Conservation (phyloP, 1,139 yeast genomes). For the Lodderomyces pseudojiufengensis region DNA sequence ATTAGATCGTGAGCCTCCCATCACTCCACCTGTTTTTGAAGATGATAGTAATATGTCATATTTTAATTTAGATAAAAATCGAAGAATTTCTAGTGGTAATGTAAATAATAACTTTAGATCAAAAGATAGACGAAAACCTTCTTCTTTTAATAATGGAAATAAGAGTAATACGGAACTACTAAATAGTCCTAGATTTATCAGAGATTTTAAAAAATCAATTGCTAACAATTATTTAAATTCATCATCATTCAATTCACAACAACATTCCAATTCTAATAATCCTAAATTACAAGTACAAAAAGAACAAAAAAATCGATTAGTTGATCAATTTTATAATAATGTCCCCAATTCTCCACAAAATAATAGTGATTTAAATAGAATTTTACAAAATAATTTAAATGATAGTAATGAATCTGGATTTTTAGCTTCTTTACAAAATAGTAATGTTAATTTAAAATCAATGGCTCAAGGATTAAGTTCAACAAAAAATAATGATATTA, state of each 20-base stretch:
- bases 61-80: conserved; percentile 3
- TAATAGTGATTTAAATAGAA: neutral
- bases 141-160: neutral
- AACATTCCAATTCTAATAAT: conserved; percentile 1
- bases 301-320: conserved; percentile 30
- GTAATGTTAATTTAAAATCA: conserved; percentile 6
- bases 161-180: conserved; percentile 8
- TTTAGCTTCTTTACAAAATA: conserved; percentile 4
- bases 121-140: neutral
- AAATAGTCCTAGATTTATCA: conserved; percentile 9
- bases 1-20: neutral
- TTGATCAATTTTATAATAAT: conserved; percentile 38
- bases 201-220: conserved; percentile 3
- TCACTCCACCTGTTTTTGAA: conserved; percentile 2
- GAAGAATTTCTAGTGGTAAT: too few species aligned
- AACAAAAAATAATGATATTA: conserved; percentile 2
- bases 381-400: neutral
- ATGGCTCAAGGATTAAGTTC: neutral
- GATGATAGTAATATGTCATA: conserved; percentile 1
- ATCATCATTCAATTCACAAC: neutral
- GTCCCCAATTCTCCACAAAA: conserved; percentile 2
- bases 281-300: conserved; percentile 1
- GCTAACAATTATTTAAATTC: too few species aligned
- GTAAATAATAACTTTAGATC: conserved; percentile 7
- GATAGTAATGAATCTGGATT: too few species aligned